A percentile compares a stretch with the other conserved stretches of the same genome.
phyloP scores from a whole-genome alignment of 768 basidiomycete genomes.

The Suillus brevipes region DNA sequence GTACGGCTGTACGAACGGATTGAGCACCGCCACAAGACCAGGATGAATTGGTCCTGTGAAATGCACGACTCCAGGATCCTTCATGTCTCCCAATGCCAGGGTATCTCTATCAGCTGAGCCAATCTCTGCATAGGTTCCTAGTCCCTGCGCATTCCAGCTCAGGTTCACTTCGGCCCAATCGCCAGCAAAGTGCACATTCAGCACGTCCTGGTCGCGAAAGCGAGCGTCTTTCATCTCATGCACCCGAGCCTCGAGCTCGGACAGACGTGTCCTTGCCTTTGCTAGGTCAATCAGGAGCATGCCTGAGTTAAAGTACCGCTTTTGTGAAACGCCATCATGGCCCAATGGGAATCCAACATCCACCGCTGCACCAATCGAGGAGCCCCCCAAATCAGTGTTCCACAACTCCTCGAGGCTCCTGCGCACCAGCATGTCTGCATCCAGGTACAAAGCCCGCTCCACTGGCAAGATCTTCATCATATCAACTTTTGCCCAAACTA shows the following conservation, averaged over 20 bases:
- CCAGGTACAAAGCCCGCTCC: constrained; percentile 52
- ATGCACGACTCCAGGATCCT: constrained; percentile 49
- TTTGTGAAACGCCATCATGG: constrained; percentile 33
- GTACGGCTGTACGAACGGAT: constrained; percentile 52
- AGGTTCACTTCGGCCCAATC: constrained; percentile 45
- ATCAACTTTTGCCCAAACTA: constrained; percentile 53
- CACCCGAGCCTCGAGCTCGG: constrained; percentile 29
- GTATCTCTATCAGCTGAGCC: constrained; percentile 35
- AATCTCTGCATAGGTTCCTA: constrained; percentile 50
- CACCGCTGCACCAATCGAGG: constrained; percentile 42
- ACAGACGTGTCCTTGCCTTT: constrained; percentile 29
- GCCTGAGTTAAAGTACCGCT: constrained; percentile 55
- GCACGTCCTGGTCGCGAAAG: constrained; percentile 50
- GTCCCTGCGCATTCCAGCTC: constrained; percentile 57
- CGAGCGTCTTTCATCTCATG: constrained; percentile 28
- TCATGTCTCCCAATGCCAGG: constrained; percentile 37
- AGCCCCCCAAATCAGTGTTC: constrained; percentile 44
- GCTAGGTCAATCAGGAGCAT: constrained; percentile 54
- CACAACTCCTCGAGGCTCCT: constrained; percentile 42
- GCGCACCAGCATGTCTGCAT: constrained; percentile 52
- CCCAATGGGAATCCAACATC: constrained; percentile 56
- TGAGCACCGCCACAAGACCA: constrained; percentile 42
- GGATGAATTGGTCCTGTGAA: constrained; percentile 61
- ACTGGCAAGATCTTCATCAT: constrained; percentile 46
- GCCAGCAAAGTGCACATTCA: constrained; percentile 47